Evolutionary conservation across 2,329 filamentous ascomycete genomes (phyloP), one percentile per base, ranked within the genome.

Genomic region (Mariannaea elegans): DNA sequence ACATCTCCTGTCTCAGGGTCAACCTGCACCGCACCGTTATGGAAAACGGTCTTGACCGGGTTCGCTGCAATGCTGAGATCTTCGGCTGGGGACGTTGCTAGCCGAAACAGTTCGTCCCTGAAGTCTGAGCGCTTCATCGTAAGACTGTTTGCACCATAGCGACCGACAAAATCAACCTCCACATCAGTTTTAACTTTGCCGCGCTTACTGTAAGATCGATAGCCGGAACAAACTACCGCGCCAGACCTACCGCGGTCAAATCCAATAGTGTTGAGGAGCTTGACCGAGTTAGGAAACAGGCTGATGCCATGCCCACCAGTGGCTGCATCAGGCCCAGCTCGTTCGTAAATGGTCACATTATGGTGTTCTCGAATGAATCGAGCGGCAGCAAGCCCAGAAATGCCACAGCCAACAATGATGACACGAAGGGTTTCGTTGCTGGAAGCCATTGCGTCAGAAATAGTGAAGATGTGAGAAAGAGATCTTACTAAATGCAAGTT

Each of bases 281-380:
- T 58, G 12, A 58, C 47, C 27, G 55, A 46, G 29, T 47, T 58
- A 12, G 55, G 47, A 41, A 58, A 52, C 47, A 58, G 27, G 47
- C 41, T 58, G 18, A 52, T 58, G 4, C 55, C 47, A 24, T 58
- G 47, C 14, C 55, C 47, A 19, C 55, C 55, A n/a, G 55, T 58
- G 7, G 55, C 48, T n/a, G 41, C 55, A 34, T 58, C 55, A 7
- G 14, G 21, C 2, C 47, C 47, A 16, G 55, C 47, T 36, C 54
- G 39, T 23, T 57, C 54, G 23, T 51, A 57, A 10, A 57, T 57
- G 24, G 54, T 57, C 23, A 57, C 54, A 13, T 18, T 24, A 16
- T 57, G 47, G 32, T 51, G 39, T 41, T 46, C 54, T 13, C 47
- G 54, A 21, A 52, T 24, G n/a, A 58, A 52, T 14, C 55, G 31